These are phyloP conservation scores for Talaromyces sp. DNA, from an alignment of 2,329 filamentous ascomycete species.

Conservation along the genomic window DNA sequence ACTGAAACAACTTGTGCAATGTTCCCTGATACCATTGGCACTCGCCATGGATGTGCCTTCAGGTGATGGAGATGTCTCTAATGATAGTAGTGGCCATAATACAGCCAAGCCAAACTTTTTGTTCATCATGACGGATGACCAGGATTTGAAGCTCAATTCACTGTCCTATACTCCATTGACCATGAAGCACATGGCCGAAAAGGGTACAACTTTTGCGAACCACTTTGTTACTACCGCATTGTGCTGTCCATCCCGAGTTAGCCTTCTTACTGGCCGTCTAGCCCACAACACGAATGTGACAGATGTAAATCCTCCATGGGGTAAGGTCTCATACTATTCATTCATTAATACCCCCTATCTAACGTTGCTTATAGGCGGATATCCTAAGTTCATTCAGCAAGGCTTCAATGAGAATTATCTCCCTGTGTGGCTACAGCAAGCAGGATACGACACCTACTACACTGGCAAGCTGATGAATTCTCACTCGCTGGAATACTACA, in stretches of 20 bases:
- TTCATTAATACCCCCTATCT: not conserved
- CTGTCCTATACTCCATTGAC: constrained; percentile 63
- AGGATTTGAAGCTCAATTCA: constrained; percentile 65
- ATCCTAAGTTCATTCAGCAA: constrained; percentile 55
- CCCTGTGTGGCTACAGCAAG: constrained; percentile 55
- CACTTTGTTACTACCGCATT: constrained; percentile 69
- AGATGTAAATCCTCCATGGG: constrained; percentile 57
- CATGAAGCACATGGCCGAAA: constrained; percentile 57
- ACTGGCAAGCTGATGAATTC: constrained; percentile 60
- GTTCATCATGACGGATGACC: constrained; percentile 70
- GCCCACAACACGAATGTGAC: constrained; percentile 75
- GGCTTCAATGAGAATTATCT: constrained; percentile 56
- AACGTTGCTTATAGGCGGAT: constrained; percentile 39
- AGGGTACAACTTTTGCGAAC: constrained; percentile 62
- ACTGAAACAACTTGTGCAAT: too few relatives aligned
- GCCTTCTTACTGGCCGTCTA: constrained; percentile 65
- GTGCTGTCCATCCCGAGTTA: constrained; percentile 70
- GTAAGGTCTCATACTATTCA: constrained; percentile 33
- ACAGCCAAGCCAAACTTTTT: constrained; percentile 68
- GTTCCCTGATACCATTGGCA: too few relatives aligned
- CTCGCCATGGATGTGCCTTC: too few relatives aligned
- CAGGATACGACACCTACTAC: constrained; percentile 58
- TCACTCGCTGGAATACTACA: constrained; percentile 54
- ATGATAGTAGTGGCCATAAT: too few relatives aligned
- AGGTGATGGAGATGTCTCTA: too few relatives aligned